phyloP scores from a whole-genome alignment of 2,329 filamentous ascomycete species.

The Daldinia sp. region DNA sequence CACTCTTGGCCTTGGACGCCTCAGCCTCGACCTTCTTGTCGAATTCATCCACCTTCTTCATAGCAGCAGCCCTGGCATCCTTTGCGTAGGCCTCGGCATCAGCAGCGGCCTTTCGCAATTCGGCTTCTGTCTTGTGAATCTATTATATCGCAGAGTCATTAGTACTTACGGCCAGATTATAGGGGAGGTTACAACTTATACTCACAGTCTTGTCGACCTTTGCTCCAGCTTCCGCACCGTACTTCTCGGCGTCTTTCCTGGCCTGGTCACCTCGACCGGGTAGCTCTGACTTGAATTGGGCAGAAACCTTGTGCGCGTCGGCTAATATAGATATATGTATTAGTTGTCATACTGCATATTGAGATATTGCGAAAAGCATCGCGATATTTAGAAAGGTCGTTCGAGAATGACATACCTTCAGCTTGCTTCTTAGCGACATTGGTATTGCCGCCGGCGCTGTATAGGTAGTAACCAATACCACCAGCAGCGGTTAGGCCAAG shows the following conservation, averaged over 20 bases:
- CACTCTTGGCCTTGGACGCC: conserved; percentile 84
- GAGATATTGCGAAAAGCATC: conserved; percentile 1
- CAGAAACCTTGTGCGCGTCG: conserved; percentile 78
- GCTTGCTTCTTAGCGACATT: conserved; percentile 87
- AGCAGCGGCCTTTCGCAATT: conserved; percentile 71
- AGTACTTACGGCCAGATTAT: neutral
- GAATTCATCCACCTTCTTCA: conserved; percentile 83
- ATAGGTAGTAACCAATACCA: conserved; percentile 90
- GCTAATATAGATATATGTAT: conserved; percentile 61
- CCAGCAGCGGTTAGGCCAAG: conserved; percentile 73
- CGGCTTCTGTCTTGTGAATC: conserved; percentile 72
- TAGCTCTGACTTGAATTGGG: conserved; percentile 74
- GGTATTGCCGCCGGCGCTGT: conserved; percentile 83
- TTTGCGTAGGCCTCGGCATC: conserved; percentile 70
- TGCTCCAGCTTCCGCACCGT: conserved; percentile 70
- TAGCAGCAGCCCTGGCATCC: conserved; percentile 71
- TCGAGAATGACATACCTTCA: conserved; percentile 70
- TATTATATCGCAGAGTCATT: conserved; percentile 54
- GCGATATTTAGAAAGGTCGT: neutral
- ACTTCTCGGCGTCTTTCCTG: conserved; percentile 73
- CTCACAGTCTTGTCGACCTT: conserved; percentile 78
- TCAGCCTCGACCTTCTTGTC: conserved; percentile 85
- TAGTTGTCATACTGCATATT: conserved; percentile 26
- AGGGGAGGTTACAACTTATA: conserved; percentile 38
- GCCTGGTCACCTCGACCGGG: conserved; percentile 72